Evolutionary conservation across 805 yeast species (phyloP).

Genomic region (Saccharomycopsis selenospora): DNA sequence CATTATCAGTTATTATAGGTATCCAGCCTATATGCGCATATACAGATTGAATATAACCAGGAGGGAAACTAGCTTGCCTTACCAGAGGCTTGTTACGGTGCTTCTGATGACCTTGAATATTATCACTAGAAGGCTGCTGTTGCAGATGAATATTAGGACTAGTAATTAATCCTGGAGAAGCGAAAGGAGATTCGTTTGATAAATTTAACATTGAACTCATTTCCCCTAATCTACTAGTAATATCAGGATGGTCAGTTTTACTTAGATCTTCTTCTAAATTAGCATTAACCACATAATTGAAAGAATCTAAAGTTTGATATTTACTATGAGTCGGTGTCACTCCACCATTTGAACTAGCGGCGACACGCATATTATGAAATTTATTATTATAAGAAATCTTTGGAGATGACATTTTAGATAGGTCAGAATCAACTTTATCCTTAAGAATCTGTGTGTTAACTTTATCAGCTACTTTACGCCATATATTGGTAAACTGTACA

Average conservation of each 20-base stretch:
- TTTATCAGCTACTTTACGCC: conserved; percentile 67
- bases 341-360: conserved; percentile 8
- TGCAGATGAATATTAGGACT: conserved; percentile 16
- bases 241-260: conserved; percentile 4
- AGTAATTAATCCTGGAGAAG: neutral
- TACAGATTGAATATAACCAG: conserved; percentile 58
- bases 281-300: conserved; percentile 22
- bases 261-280: conserved; percentile 19
- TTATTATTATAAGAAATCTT: conserved; percentile 15
- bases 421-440: conserved; percentile 10
- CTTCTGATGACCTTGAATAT: conserved; percentile 26
- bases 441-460: conserved; percentile 25
- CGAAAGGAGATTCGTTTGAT: neutral
- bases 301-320: conserved; percentile 16
- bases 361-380: conserved; percentile 12
- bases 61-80: conserved; percentile 65
- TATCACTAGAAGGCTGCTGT: conserved; percentile 22
- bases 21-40: conserved; percentile 93
- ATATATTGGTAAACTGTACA: conserved; percentile 70
- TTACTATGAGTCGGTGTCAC: too few species aligned
- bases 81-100: conserved; percentile 23
- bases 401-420: conserved; percentile 10
- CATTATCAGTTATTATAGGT: conserved; percentile 80
- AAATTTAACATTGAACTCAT: neutral
- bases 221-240: neutral